phyloP scores from a whole-genome alignment of 1,284 basidiomycete species.

The Tilletia indica region DNA sequence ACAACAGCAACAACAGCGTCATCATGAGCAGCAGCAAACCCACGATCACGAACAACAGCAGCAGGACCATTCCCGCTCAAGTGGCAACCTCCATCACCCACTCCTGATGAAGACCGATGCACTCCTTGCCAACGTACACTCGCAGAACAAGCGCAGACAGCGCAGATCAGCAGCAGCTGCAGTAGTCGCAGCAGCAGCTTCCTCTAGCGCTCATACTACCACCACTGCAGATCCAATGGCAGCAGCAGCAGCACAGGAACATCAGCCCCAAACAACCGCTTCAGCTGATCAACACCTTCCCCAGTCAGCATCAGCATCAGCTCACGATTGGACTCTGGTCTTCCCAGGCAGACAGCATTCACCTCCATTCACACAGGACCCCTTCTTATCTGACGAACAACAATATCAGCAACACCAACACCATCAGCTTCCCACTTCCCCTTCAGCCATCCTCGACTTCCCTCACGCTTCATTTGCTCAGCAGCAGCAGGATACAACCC shows the following conservation, averaged over 20 bases:
- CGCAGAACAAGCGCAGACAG: neutral
- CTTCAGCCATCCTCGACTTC: neutral
- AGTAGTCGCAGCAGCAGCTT: too few relatives aligned
- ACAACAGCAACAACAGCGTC: neutral
- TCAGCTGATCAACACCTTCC: too few relatives aligned
- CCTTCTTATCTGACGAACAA: too few relatives aligned
- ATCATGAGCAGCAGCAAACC: neutral
- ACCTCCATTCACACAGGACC: too few relatives aligned
- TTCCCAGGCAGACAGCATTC: conserved; percentile 8
- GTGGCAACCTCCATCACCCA: neutral
- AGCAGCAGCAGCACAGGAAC: too few relatives aligned
- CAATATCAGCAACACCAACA: neutral
- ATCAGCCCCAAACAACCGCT: too few relatives aligned
- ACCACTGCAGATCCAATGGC: too few relatives aligned
- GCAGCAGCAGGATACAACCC: too few relatives aligned
- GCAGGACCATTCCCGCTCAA: neutral
- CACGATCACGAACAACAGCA: neutral
- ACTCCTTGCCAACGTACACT: neutral
- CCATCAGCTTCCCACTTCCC: neutral
- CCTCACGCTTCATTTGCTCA: neutral
- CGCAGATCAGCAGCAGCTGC: neutral
- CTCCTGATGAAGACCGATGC: neutral
- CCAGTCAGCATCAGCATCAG: neutral
- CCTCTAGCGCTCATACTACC: too few relatives aligned
- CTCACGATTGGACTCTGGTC: conserved; percentile 12